Percentiles rank a stretch among this genome's conserved stretches.
Evolutionary conservation across 78 protist genomes (phyloP).

Genomic region (Bigelowiella natans): DNA sequence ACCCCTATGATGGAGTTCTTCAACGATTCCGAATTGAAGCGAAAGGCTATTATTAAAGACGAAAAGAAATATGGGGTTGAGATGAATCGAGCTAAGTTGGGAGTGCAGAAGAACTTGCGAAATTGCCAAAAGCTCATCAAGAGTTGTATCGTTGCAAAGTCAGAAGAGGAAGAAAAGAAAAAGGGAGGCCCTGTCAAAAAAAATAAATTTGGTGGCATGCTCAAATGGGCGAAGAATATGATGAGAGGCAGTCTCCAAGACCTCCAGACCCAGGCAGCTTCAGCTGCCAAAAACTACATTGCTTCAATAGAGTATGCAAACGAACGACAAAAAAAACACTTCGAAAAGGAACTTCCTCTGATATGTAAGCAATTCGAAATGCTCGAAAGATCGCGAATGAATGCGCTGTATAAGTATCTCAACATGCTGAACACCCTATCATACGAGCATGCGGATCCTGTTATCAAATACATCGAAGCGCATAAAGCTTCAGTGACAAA

Average conservation of each 20-base stretch:
- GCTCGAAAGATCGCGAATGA: background rate
- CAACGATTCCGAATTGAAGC: background rate
- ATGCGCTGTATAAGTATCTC: background rate
- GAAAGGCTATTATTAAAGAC: background rate
- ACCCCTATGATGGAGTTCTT: background rate
- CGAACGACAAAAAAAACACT: background rate
- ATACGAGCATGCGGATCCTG: background rate
- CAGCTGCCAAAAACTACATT: background rate
- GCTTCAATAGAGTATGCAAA: background rate
- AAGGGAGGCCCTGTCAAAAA: background rate
- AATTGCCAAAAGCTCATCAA: background rate
- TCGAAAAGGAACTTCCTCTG: background rate
- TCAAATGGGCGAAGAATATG: background rate
- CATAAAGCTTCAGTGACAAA: background rate
- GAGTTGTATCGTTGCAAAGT: background rate
- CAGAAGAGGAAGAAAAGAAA: background rate
- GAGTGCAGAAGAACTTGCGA: background rate
- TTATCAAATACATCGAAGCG: background rate
- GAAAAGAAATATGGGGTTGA: background rate
- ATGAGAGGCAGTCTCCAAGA: background rate
- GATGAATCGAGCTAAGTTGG: background rate
- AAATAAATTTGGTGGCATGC: background rate
- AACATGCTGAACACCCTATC: background rate
- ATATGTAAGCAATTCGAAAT: background rate
- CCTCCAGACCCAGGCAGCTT: background rate